A percentile compares a stretch with the other conserved stretches of the same genome.
Conservation (phyloP, 139 green algal genomes). For the Microglena sp. region DNA sequence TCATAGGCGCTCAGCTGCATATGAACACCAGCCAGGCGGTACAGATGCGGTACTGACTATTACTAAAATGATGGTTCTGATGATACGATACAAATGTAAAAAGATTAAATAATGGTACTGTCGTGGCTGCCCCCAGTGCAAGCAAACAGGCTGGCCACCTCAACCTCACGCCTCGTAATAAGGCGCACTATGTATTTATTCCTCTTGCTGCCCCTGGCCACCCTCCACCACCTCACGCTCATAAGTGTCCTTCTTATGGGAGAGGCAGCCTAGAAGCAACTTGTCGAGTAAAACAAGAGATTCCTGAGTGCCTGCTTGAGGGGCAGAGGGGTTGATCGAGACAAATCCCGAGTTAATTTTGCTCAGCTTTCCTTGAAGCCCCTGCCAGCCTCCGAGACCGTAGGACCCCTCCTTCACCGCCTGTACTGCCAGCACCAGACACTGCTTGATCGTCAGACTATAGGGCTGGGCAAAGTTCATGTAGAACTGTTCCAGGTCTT, state of each 20-base stretch:
- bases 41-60: background rate
- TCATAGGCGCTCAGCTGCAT: background rate
- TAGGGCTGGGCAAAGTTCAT: slow-evolving; percentile 46
- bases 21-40: background rate
- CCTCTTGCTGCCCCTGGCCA: background rate
- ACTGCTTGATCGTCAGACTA: slow-evolving; percentile 48
- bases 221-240: slow-evolving; percentile 9
- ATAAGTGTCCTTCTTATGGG: slow-evolving; percentile 12
- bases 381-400: slow-evolving; percentile 24
- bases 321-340: slow-evolving; percentile 19
- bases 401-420: slow-evolving; percentile 30
- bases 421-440: slow-evolving; percentile 34
- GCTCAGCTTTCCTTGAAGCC: slow-evolving; percentile 37
- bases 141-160: too few species aligned
- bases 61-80: background rate
- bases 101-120: background rate
- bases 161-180: too few species aligned
- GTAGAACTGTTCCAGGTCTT: slow-evolving; percentile 43
- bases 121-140: too few species aligned
- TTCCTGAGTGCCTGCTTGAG: slow-evolving; percentile 15
- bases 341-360: slow-evolving; percentile 32
- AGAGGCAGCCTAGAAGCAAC: slow-evolving; percentile 3
- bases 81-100: background rate
- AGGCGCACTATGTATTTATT: too few species aligned
- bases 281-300: background rate